Evolutionary conservation across 176 grass and related monocot species (phyloP), one percentile per base, ranked within the genome.

Genomic region (Rhynchospora tenuis): DNA sequence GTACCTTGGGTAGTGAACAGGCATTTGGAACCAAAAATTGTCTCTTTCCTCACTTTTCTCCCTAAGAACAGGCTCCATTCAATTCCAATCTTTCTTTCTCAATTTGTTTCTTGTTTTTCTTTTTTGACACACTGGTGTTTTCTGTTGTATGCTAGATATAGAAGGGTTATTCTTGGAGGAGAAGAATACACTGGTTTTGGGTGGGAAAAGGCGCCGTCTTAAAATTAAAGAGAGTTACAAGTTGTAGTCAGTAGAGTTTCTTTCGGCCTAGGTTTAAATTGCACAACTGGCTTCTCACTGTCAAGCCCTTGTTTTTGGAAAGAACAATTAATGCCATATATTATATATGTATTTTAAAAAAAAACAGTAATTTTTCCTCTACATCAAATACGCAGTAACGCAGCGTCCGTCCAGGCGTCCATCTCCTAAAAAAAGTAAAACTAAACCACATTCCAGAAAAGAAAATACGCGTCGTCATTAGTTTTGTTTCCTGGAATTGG

Each of bases 1-100:
- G 85, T 82, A 82, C 20, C 65, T 42, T 11, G 78, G 85, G 15
- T 72, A 87, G 56, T 87, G 78, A 47, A 76, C 7, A 44, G 85
- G 78, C 63, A 87, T 61, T 47, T 74, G 81, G 19, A 83, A 52
- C 24, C 54, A 50, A 29, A 84, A 33, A 3, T 33, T 24, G 15
- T 17, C 6, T 69, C 48, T 54, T 31, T 48, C 38, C 70, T 74
- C n/a, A 19, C 11, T 12, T 48, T 16, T 27, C 56, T 29, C 16
- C 5, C 31, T 42, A 31, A 43, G 17, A 80, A 80, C 28, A 6
- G 10, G 11, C 23, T 80, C 78, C 78, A 80, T 80, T 62, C 38
- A 33, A 33, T 33, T 33, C 31, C 31, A 33, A 33, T 33, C 33
- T 69, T 19, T 69, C 29, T 42, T 38, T 38, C 31, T 33, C 31